A percentile compares a stretch with the other conserved stretches of the same genome.
Conservation (phyloP, 2,329 filamentous ascomycete genomes). For the Fusarium hainanense region DNA sequence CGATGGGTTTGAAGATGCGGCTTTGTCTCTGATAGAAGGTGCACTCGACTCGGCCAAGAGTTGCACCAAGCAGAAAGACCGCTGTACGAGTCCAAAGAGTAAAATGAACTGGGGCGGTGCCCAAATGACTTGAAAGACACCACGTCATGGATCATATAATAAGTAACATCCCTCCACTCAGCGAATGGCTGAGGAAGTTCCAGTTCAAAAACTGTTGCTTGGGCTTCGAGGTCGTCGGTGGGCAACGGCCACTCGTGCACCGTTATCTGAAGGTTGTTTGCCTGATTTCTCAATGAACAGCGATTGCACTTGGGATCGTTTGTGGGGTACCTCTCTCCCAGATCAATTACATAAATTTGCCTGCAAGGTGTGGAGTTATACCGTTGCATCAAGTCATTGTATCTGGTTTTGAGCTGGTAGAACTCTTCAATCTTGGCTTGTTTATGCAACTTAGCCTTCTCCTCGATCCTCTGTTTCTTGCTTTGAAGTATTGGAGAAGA, state of each 20-base stretch:
- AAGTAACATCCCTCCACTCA: slow-evolving; percentile 62
- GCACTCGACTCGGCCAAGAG: background rate
- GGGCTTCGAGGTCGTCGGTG: slow-evolving; percentile 43
- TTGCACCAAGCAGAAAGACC: slow-evolving; percentile 7
- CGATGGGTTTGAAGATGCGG: slow-evolving; percentile 32
- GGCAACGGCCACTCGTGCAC: slow-evolving; percentile 70
- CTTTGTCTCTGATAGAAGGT: slow-evolving; percentile 38
- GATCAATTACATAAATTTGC: background rate
- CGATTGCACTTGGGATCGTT: slow-evolving; percentile 48
- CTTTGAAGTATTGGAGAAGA: slow-evolving; percentile 47
- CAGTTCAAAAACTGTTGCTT: slow-evolving; percentile 66
- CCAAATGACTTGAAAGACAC: slow-evolving; percentile 43
- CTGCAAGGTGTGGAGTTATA: slow-evolving; percentile 12
- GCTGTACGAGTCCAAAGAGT: slow-evolving; percentile 20
- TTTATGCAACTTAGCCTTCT: slow-evolving; percentile 45
- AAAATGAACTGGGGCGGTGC: rapidly evolving
- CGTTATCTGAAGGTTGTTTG: slow-evolving; percentile 55
- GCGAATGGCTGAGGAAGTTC: slow-evolving; percentile 54
- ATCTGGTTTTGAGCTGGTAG: background rate
- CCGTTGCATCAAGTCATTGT: slow-evolving; percentile 20
- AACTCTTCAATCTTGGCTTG: slow-evolving; percentile 30
- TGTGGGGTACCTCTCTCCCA: background rate
- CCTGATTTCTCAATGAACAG: slow-evolving; percentile 50
- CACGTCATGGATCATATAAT: slow-evolving; percentile 55
- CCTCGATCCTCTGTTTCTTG: slow-evolving; percentile 51